Conservation (phyloP, 2,329 filamentous ascomycete species). For the Aureobasidium namibiae region DNA sequence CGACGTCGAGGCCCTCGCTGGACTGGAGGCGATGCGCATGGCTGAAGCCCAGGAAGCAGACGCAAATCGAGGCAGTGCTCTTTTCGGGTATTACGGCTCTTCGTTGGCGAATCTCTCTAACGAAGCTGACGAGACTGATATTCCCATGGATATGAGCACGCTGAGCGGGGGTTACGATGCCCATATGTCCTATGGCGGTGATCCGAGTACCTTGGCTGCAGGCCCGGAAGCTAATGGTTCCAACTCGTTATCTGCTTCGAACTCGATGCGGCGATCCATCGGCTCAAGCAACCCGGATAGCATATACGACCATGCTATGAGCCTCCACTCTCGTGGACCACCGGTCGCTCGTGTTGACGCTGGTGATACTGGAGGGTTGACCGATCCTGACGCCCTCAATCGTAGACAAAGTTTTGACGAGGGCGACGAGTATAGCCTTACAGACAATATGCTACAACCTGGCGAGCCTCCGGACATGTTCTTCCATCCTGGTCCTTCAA, state of each 20-base stretch:
- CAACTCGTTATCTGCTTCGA: conserved; percentile 31
- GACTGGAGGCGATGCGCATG: conserved; percentile 72
- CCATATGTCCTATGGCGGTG: conserved; percentile 52
- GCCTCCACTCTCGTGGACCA: conserved; percentile 50
- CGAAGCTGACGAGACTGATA: conserved; percentile 58
- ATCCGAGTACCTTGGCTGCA: conserved; percentile 35
- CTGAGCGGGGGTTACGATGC: conserved; percentile 65
- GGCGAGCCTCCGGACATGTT: conserved; percentile 79
- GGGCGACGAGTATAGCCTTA: conserved; percentile 62
- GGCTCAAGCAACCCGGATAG: conserved; percentile 32
- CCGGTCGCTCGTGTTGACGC: conserved; percentile 71
- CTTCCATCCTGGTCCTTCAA: conserved; percentile 61
- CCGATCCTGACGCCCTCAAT: conserved; percentile 56
- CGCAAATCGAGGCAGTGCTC: conserved; percentile 42
- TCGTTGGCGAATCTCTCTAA: conserved; percentile 31
- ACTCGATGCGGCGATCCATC: conserved; percentile 37
- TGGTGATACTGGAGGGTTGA: conserved; percentile 79
- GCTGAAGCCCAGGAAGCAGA: conserved; percentile 67
- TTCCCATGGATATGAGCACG: conserved; percentile 61
- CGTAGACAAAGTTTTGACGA: conserved; percentile 84
- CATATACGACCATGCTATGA: conserved; percentile 36
- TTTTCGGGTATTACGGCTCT: conserved; percentile 22
- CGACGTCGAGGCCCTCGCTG: conserved; percentile 79
- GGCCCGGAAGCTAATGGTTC: conserved; percentile 25
- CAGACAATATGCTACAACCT: conserved; percentile 29